Evolutionary conservation across 495 filamentous ascomycete species (phyloP).

Genomic region (Penicillium lividum): DNA sequence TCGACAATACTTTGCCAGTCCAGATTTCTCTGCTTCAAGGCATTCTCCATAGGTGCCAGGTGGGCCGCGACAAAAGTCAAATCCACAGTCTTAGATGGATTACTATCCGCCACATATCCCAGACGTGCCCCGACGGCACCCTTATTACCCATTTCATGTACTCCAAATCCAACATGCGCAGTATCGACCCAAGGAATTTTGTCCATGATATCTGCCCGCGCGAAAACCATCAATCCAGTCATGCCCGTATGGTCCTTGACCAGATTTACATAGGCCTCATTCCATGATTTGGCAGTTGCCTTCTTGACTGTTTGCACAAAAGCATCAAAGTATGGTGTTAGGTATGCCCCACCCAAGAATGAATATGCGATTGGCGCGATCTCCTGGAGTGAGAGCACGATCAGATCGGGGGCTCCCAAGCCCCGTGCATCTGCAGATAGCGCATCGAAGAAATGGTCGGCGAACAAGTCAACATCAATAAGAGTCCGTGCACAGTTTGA

Average conservation of each 20-base stretch:
- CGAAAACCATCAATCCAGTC: conserved; percentile 86
- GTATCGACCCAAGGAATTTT: conserved; percentile 62
- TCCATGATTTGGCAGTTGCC: conserved; percentile 53
- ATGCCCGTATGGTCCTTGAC: conserved; percentile 75
- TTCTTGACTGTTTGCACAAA: conserved; percentile 68
- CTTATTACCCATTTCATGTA: conserved; percentile 91
- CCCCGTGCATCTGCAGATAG: conserved; percentile 48
- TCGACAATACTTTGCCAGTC: conserved; percentile 85
- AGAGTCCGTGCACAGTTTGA: conserved; percentile 82
- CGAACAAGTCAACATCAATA: conserved; percentile 65
- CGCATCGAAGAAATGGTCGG: conserved; percentile 69
- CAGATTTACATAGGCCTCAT: conserved; percentile 50
- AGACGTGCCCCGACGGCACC: conserved; percentile 82
- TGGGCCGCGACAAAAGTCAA: conserved; percentile 89
- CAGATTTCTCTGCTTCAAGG: conserved; percentile 67
- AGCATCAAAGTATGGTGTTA: conserved; percentile 72
- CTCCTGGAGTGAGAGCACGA: conserved; percentile 84
- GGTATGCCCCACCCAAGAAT: conserved; percentile 81
- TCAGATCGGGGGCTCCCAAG: conserved; percentile 58
- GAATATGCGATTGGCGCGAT: conserved; percentile 79
- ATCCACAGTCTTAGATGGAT: conserved; percentile 48
- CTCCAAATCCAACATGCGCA: conserved; percentile 77
- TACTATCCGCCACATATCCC: conserved; percentile 44
- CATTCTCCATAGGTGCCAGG: conserved; percentile 80
- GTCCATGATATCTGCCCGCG: conserved; percentile 52